Base-by-base conservation (phyloP, 1,139 yeast species). In the Kurtzmaniella quercitrusa region DNA sequence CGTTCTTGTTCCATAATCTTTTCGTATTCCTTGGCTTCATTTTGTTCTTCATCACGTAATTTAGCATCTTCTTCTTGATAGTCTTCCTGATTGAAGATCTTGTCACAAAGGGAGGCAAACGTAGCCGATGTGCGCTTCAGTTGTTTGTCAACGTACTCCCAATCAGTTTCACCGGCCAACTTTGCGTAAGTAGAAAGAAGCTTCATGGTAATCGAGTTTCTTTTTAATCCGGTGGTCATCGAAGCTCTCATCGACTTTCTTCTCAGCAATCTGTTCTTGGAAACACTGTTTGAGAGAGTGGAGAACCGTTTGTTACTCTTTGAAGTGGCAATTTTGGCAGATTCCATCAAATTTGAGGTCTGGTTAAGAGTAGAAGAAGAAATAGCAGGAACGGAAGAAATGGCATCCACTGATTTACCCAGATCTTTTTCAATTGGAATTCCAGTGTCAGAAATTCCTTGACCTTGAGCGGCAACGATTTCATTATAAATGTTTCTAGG, bases 121-220 rank as follows among this genome's bases (percentile, higher is more conserved):
- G 86, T 85, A 11, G 88, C 82, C 33, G 88, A 81, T 2, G 90
- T 82, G 63, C 93, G 74, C 63, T 79, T 83, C 15, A 89, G 81
- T 59, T 81, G 88, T 54, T 79, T 81, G 53, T 83, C 87, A 66
- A 83, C 77, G 53, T 79, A 79, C 55, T 81, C 85, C 82, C 88
- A 79, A 48, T 81, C 85, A 40, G 77, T 72, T 48, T 82, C 88
- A 45, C 79, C 79, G 1, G 87, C 74, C 49, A 84, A 66, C 57
- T 81, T 82, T 27, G 91, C 87, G 58, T 85, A 85, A 0, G 88
- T 80, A 0, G 89, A 76, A 46, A 85, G 72, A 48, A 85, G 63
- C 54, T 81, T 84, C 46, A 85, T 71, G 1, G 91, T 84, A 34
- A 84, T 79, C 1, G 90, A 83, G 50, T 83, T 82, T 54, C 90